Base-by-base conservation (phyloP, 768 basidiomycete species). In the Leccinum aurantiacum region DNA sequence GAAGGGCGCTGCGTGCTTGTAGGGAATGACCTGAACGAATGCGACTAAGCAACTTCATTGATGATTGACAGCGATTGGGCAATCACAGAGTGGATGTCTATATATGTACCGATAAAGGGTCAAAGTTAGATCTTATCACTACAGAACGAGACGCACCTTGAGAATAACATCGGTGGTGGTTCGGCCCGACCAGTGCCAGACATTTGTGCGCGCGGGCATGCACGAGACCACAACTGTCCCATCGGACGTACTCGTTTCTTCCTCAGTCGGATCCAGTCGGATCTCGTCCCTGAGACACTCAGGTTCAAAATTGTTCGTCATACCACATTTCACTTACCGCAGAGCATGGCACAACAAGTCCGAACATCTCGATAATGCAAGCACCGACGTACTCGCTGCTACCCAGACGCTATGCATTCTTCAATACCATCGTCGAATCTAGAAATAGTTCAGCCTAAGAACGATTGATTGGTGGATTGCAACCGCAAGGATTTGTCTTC, bases 201-300 rank as follows among this genome's bases (percentile, higher is more conserved):
- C 60, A 70, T 84, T 92, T 33, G 84, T 85, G 35, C 98, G 78
- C 2, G 95, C 95, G 59, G 97, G 96, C 79, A 99, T 86, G 60
- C 87, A 89, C 1, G 94, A 85, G 17, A 95, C 69, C 1, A 90
- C 81, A 19, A 98, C 62, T n/a, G 82, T 85, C 0, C 90, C 89
- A 11, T 78, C 76, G 4, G 31, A 90, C 33, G 82, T 62, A 27
- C 69, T 72, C 1, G 80, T 79, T 70, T 98, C 95, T 46, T 82
- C 80, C 55, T 85, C 82, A 0, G 83, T 87, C 2, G 96, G 94
- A 75, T 98, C 95, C 31, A 96, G 74, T 82, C 90, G 88, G 27
- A 86, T 78, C 55, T 87, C 81, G 46, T 79, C 66, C 37, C 91
- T 51, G 37, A 51, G 31, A 48, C 15, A 46, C 33, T 67, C 61